Evolutionary conservation across 495 filamentous ascomycete species (phyloP).

Genomic region (Bathelium albidoporum): DNA sequence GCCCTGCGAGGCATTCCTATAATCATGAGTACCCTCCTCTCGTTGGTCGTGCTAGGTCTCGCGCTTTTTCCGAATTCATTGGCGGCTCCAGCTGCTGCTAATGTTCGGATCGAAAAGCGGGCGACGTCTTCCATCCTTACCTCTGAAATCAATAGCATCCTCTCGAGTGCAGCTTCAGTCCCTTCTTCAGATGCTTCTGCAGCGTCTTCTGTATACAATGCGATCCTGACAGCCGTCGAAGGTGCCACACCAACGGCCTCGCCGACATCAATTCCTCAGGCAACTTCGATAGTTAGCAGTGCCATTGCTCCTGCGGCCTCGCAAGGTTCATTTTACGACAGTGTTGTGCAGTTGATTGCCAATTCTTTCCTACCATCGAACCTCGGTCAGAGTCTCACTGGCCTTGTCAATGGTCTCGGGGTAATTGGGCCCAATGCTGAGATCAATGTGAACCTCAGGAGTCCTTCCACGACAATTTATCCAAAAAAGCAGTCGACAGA

Average conservation of each 20-base stretch:
- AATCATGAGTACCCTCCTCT: not conserved
- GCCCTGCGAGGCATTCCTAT: not conserved
- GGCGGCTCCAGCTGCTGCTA: not conserved
- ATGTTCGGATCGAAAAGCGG: not conserved
- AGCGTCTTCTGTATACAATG: not conserved
- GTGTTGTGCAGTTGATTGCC: not conserved
- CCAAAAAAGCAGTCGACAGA: conserved; percentile 27
- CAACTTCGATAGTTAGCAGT: not conserved
- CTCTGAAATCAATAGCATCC: not conserved
- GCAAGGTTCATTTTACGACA: not conserved
- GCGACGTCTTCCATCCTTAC: not conserved
- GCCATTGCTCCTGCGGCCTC: not conserved
- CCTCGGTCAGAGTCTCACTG: not conserved
- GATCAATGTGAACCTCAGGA: conserved; percentile 16
- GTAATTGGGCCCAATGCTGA: conserved; percentile 12
- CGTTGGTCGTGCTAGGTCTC: not conserved
- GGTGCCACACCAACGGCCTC: not conserved
- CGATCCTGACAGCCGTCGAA: not conserved
- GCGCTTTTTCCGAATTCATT: not conserved
- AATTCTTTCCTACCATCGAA: not conserved
- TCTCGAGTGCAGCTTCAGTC: not conserved
- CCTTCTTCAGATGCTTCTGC: not conserved
- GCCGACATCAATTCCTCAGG: conserved; percentile 2
- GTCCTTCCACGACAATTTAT: conserved; percentile 21
- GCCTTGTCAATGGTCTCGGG: conserved; percentile 5